Evolutionary conservation across 495 filamentous ascomycete genomes (phyloP), one percentile per base, ranked within the genome.

Genomic region (Neurospora sp.): DNA sequence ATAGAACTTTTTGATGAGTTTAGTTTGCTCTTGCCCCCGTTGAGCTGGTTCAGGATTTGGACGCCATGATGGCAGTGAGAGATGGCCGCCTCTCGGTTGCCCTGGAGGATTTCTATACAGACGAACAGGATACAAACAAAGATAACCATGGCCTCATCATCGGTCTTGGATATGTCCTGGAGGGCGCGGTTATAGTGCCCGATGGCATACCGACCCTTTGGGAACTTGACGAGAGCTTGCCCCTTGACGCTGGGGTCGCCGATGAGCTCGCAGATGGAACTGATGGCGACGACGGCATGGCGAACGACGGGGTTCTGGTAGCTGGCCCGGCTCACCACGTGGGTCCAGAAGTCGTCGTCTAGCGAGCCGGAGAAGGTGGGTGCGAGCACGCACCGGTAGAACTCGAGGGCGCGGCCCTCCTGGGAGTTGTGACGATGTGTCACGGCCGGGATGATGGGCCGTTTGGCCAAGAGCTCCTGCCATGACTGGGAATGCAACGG

Each of bases 81-180:
- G n/a, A 84, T 77, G 27, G 84, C 85, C 3, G 78, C 81, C 9
- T 79, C 68, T 8, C 78, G 76, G 75, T 87, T 82, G 3, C 82
- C 86, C 22, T 83, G 82, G 5, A 89, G 74, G 10, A 81, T 79
- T 73, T 89, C 87, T 53, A 89, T 85, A 73, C 86, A 88, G 39
- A 87, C 85, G 68, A 88, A 89, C 61, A 89, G 77, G 12, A 87
- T 78, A 70, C 87, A 88, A n/a, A 81, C 84, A 8, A 88, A 81
- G 16, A 88, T 77, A 17, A 87, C 83, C 20, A 83, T 76, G 73
- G 72, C 68, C 69, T 77, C 73, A 73, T 75, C 68, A 20, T 74
- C 76, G 6, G 75, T 75, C 12, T 75, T 74, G 59, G 79, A 74
- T 17, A 82, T 73, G n/a, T 80, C 73, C 48, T 78, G 75, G 14